phyloP scores from a whole-genome alignment of 2,329 filamentous ascomycete genomes.

The Trichophyton mentagrophytes region DNA sequence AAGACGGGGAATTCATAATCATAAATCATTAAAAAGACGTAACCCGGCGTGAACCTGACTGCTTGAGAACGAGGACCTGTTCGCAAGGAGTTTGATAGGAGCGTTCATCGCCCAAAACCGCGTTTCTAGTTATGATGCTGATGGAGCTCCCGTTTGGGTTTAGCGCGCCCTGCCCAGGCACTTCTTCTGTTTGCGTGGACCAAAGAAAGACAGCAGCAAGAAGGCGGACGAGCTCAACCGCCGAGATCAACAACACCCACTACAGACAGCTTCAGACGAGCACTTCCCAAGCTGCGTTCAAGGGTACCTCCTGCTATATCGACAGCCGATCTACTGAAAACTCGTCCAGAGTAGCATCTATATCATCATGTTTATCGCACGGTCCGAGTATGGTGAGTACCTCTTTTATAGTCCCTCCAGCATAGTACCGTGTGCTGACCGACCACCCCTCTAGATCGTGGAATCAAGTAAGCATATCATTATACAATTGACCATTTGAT shows the following conservation, averaged over 20 bases:
- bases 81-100: neutral
- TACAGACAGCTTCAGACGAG: constrained; percentile 5
- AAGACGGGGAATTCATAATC: constrained; percentile 15
- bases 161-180: constrained; percentile 15
- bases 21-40: constrained; percentile 13
- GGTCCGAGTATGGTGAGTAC: constrained; percentile 93
- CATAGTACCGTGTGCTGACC: constrained; percentile 6
- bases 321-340: neutral
- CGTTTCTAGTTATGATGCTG: neutral
- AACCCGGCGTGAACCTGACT: neutral
- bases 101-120: neutral
- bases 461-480: constrained; percentile 67
- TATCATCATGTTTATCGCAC: constrained; percentile 92
- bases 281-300: neutral
- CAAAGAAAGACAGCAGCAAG: neutral
- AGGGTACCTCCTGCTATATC: neutral
- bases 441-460: constrained; percentile 55
- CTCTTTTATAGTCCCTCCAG: constrained; percentile 14
- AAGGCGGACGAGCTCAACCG: neutral
- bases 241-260: neutral
- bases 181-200: constrained; percentile 14
- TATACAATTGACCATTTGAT: constrained; percentile 7
- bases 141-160: constrained; percentile 13
- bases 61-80: neutral
- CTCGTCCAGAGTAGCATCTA: neutral